Evolutionary conservation across 352 stramenopile genomes (phyloP).

Genomic region (Pythium biforme): DNA sequence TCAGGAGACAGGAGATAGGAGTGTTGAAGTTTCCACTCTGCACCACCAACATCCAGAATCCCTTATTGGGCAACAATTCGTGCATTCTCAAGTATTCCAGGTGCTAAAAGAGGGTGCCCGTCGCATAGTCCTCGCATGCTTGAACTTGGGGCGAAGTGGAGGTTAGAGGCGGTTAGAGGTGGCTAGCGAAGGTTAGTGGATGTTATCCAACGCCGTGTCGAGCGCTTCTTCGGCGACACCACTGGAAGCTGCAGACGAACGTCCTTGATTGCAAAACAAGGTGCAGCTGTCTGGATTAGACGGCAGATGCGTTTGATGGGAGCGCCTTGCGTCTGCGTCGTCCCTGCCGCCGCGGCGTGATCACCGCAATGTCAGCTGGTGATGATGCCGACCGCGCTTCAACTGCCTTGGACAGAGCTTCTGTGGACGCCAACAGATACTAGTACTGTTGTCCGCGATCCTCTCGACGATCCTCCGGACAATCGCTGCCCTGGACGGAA

Average conservation of each 20-base stretch:
- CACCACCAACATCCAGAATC: conserved; percentile 8
- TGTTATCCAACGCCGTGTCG: conserved; percentile 16
- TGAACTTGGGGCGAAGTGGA: conserved; percentile 23
- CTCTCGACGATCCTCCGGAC: no score
- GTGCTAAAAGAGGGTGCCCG: conserved; percentile 16
- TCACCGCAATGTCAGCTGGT: conserved; percentile 17
- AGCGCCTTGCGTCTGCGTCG: no score
- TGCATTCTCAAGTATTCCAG: no score
- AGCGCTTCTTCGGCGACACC: background rate
- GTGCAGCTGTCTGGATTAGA: conserved; percentile 15
- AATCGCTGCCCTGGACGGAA: no score
- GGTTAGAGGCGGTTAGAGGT: conserved; percentile 17
- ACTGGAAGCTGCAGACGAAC: conserved; percentile 23
- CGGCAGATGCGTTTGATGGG: conserved; percentile 8
- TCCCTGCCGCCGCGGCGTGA: conserved; percentile 10
- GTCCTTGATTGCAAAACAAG: conserved; percentile 20
- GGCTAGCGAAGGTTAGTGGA: conserved; percentile 16
- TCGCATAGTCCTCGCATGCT: conserved; percentile 12
- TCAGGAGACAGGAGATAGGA: background rate
- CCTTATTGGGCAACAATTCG: conserved; percentile 17
- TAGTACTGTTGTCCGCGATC: no score
- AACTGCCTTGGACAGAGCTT: background rate
- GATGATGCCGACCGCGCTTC: conserved; percentile 19
- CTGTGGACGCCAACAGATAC: background rate
- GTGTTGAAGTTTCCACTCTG: conserved; percentile 22